Evolutionary conservation across 1,284 basidiomycete species (phyloP).

Genomic region (Microbotryum scabiosae): DNA sequence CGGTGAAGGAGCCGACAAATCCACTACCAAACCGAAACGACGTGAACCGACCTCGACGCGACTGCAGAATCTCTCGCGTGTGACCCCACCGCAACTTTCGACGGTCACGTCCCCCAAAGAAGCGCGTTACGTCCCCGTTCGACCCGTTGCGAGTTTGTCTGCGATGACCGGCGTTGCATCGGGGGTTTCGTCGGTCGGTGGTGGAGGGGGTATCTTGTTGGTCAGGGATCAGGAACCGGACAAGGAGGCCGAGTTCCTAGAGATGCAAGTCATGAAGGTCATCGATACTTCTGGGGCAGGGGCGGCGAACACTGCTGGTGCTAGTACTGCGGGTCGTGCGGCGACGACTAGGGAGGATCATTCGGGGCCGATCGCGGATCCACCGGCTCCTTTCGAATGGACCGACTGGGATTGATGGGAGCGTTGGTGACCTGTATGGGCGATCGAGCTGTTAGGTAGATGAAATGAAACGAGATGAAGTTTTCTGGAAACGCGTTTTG

Average conservation of each 20-base stretch:
- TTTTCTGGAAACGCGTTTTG: no score
- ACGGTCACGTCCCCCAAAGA: conserved; percentile 73
- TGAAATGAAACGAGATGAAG: no score
- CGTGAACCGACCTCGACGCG: conserved; percentile 65
- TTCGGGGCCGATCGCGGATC: conserved; percentile 58
- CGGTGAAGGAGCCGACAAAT: conserved; percentile 24
- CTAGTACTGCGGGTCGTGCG: conserved; percentile 27
- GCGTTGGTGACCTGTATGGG: no score
- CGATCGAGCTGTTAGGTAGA: no score
- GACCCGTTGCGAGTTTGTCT: conserved; percentile 50
- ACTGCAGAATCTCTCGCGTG: conserved; percentile 81
- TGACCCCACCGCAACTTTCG: conserved; percentile 79
- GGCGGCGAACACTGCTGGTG: conserved; percentile 37
- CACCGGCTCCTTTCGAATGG: conserved; percentile 64
- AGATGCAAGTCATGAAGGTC: conserved; percentile 46
- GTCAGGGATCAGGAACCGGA: conserved; percentile 60
- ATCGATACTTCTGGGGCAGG: conserved; percentile 40
- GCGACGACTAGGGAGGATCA: conserved; percentile 6
- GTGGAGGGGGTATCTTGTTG: conserved; percentile 75
- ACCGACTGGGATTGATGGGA: conserved; percentile 20
- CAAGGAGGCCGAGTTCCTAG: conserved; percentile 63
- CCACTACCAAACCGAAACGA: conserved; percentile 47
- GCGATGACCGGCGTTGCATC: conserved; percentile 8
- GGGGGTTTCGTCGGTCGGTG: conserved; percentile 41
- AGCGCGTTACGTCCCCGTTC: conserved; percentile 79